A percentile compares a stretch with the other conserved stretches of the same genome.
Evolutionary conservation across 192 early-diverging fungal genomes (phyloP).

Genomic region (Phlyctochytrium arcticum): DNA sequence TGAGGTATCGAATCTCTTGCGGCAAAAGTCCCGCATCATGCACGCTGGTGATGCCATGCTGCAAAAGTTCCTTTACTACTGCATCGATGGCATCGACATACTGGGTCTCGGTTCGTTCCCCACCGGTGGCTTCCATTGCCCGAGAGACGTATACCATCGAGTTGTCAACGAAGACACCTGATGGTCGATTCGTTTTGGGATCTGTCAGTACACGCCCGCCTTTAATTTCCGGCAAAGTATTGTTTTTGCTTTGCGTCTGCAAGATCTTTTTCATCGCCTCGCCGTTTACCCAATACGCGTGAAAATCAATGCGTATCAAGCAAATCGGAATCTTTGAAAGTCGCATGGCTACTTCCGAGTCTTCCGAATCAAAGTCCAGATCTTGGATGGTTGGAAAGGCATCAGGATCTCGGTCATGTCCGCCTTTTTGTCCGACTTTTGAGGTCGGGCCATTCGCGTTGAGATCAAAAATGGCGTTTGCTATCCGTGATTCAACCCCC

Average conservation of each 20-base stretch:
- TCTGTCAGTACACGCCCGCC: too few relatives aligned
- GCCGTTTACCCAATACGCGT: slow-evolving; percentile 48
- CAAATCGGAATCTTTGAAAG: slow-evolving; percentile 40
- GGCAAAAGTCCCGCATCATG: slow-evolving; percentile 49
- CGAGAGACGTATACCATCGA: slow-evolving; percentile 44
- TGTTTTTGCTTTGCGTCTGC: too few relatives aligned
- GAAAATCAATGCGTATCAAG: slow-evolving; percentile 43
- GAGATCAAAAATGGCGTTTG: slow-evolving; percentile 38
- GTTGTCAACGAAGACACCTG: slow-evolving; percentile 52
- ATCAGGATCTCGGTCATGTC: too few relatives aligned
- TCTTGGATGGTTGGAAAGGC: slow-evolving; percentile 19
- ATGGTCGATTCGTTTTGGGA: too few relatives aligned
- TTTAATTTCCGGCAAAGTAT: too few relatives aligned
- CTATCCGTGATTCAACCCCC: too few relatives aligned
- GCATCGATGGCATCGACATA: slow-evolving; percentile 18
- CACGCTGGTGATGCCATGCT: slow-evolving; percentile 47
- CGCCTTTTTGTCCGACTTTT: too few relatives aligned
- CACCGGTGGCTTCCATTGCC: slow-evolving; percentile 11
- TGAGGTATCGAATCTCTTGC: slow-evolving; percentile 31
- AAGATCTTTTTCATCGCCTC: slow-evolving; percentile 16
- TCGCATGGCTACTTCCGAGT: too few relatives aligned
- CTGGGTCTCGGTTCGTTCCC: slow-evolving; percentile 5
- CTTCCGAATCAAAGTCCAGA: slow-evolving; percentile 40
- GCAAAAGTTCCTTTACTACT: slow-evolving; percentile 33
- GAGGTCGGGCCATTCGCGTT: too few relatives aligned